Percentiles rank a stretch among this genome's conserved stretches.
phyloP scores from a whole-genome alignment of 2,329 filamentous ascomycete species.

The Leptographium galeiforme region DNA sequence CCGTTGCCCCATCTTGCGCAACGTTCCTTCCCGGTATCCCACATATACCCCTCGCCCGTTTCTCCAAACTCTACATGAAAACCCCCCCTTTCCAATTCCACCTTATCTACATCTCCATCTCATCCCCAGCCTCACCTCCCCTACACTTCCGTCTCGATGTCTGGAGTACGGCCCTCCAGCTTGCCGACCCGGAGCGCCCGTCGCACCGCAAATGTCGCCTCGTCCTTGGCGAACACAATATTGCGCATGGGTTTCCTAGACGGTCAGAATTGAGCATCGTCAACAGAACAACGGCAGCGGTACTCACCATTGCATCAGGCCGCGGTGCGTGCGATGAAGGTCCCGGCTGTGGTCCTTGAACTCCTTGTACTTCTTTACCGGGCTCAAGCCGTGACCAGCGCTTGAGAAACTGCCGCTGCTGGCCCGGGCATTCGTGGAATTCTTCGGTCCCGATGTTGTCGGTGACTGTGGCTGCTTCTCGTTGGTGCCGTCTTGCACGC shows the following conservation, averaged over 20 bases:
- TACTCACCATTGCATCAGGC: constrained; percentile 74
- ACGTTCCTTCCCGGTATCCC: too few relatives aligned
- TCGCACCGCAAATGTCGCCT: constrained; percentile 64
- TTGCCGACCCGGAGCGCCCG: constrained; percentile 66
- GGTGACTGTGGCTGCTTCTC: background rate
- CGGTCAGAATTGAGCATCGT: background rate
- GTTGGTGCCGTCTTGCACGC: background rate
- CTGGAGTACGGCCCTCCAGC: constrained; percentile 69
- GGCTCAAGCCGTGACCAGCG: constrained; percentile 22
- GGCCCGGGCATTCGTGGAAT: background rate
- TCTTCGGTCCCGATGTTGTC: background rate
- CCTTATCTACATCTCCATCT: background rate
- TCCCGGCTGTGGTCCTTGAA: constrained; percentile 57
- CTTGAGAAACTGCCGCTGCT: background rate
- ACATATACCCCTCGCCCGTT: too few relatives aligned
- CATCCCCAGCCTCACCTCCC: background rate
- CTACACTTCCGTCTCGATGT: constrained; percentile 66
- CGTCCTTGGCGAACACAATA: constrained; percentile 73
- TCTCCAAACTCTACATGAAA: too few relatives aligned
- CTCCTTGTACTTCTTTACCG: constrained; percentile 44
- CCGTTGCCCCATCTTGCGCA: too few relatives aligned
- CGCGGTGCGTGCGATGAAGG: constrained; percentile 74
- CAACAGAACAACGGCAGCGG: background rate
- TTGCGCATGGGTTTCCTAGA: constrained; percentile 63
- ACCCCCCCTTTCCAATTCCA: background rate